These are phyloP conservation scores for Podochytrium sp. DNA, from an alignment of 192 early-diverging fungal genomes.

Conservation along the genomic window DNA sequence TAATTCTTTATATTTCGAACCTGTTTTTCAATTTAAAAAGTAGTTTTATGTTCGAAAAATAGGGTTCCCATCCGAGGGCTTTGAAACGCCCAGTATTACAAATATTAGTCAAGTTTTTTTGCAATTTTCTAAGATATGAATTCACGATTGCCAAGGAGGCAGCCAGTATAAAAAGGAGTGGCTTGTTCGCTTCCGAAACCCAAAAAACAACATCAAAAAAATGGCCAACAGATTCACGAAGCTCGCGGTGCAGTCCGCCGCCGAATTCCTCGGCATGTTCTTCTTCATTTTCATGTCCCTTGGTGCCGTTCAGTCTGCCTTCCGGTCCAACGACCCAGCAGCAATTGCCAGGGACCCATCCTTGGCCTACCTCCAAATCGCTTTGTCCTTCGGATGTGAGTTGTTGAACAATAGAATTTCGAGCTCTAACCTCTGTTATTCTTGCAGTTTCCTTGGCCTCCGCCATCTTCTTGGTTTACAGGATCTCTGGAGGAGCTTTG, in stretches of 20 bases:
- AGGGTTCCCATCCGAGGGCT: neutral
- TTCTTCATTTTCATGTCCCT: conserved; percentile 39
- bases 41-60: too few species aligned
- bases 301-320: conserved; percentile 23
- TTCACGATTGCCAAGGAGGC: neutral
- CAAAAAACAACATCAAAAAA: neutral
- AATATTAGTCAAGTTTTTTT: neutral
- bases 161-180: neutral
- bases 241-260: neutral
- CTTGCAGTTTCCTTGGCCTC: conserved; percentile 44
- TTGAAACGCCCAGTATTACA: neutral
- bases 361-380: conserved; percentile 29
- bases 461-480: conserved; percentile 48
- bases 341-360: neutral
- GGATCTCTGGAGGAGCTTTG: conserved; percentile 61
- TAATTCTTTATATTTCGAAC: too few species aligned
- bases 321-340: conserved; percentile 7
- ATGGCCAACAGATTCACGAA: neutral
- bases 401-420: neutral
- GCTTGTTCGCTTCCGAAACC: neutral
- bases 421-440: conserved; percentile 13
- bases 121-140: neutral
- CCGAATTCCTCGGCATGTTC: conserved; percentile 23
- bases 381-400: conserved; percentile 42
- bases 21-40: too few species aligned